Base-by-base conservation (phyloP, 345 rosid species). In the Lagerstroemia speciosa region DNA sequence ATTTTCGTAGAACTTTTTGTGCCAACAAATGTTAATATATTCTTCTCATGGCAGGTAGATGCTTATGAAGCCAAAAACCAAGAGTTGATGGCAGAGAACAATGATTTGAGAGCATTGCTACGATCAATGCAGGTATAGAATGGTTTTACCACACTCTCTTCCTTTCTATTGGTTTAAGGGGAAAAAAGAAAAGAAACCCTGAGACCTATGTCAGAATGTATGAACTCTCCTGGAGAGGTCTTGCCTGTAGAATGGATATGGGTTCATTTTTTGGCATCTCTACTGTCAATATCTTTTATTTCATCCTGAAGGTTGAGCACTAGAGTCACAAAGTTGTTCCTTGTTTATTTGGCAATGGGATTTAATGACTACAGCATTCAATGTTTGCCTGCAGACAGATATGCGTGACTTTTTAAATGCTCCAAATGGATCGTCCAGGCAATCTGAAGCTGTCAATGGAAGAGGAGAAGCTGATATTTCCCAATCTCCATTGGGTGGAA, bases 401-500 rank as follows among this genome's bases (percentile, higher is more conserved):
- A 94, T 91, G 99, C 92, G 97, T 46, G 97, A 87, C 64, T 91
- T 86, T 81, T 77, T 88, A 65, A 94, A 94, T 71, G 88, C 96
- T 76, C 98, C 96, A 67, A 82, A 84, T 81, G 93, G 91, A 41
- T 81, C 80, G 34, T 76, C 96, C 65, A 91, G 85, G 74, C 95
- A 83, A 83, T 84, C 97, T 74, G 73, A 74, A 77, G 76, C 90
- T 73, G 84, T 71, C 70, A 83, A 70, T 69, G 96, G 80, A 68
- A 85, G 82, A 77, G 76, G 33, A 46, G 89, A 77, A 71, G 48
- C 73, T 67, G 97, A 91, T 65, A 78, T 83, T 37, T 81, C 88
- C 40, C 98, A 89, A 68, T 91, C 98, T 77, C 99, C 99, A 29
- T 26, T 94, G 71, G 98, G 95, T 31, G 99, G 99, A 73, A 92